Percentiles rank a stretch among this genome's conserved stretches.
phyloP scores from a whole-genome alignment of 345 rosid genomes.

The Luvunga scandens region DNA sequence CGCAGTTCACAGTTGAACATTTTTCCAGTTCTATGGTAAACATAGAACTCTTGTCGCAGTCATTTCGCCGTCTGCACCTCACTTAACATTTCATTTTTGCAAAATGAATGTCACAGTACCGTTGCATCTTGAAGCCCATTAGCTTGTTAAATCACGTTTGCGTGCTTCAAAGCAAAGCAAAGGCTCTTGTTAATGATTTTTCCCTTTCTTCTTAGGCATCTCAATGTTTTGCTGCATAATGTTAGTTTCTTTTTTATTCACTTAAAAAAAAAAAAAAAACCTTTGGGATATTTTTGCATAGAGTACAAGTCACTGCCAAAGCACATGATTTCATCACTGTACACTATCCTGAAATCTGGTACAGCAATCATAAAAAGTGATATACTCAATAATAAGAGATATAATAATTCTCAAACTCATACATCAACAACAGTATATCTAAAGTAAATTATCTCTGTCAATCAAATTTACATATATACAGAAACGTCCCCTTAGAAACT shows the following conservation, averaged over 20 bases:
- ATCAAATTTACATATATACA: no score
- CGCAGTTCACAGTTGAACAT: no score
- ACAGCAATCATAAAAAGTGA: background rate
- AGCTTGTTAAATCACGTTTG: background rate
- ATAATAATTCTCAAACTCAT: background rate
- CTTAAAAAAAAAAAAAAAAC: background rate
- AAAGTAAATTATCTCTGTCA: background rate
- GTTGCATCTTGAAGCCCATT: background rate
- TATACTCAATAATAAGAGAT: background rate
- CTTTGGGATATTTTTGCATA: background rate
- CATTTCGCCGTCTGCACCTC: background rate
- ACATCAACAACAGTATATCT: background rate
- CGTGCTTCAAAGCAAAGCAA: background rate
- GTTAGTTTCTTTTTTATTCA: background rate
- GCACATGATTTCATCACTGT: slow-evolving; percentile 6
- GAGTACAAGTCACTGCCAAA: background rate
- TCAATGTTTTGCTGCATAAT: background rate
- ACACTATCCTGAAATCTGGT: background rate
- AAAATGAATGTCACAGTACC: background rate
- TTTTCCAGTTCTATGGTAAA: background rate
- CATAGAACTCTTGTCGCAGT: background rate
- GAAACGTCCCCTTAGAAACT: no score
- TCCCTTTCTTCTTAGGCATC: background rate
- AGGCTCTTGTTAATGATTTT: background rate
- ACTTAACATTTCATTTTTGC: background rate